Conservation (phyloP, 495 filamentous ascomycete species). For the Lepidopterella palustris region DNA sequence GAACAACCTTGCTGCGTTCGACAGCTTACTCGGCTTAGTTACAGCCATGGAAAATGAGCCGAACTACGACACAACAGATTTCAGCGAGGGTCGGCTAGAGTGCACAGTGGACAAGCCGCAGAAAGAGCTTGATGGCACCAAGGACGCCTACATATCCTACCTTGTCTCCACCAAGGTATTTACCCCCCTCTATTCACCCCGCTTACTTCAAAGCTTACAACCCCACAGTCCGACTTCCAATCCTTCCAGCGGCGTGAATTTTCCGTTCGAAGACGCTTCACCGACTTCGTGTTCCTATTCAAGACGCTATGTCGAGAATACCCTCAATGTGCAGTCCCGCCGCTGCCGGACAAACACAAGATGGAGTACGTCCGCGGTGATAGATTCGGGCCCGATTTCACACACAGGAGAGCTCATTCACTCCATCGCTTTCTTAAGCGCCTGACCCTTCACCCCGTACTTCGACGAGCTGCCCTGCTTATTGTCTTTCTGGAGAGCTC, state of each 20-base stretch:
- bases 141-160: slow-evolving; percentile 95
- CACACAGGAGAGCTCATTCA: slow-evolving; percentile 79
- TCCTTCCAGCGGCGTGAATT: slow-evolving; percentile 77
- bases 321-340: slow-evolving; percentile 85
- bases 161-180: slow-evolving; percentile 82
- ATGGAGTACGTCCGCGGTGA: slow-evolving; percentile 97
- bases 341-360: slow-evolving; percentile 95
- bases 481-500: slow-evolving; percentile 83
- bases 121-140: slow-evolving; percentile 95
- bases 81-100: slow-evolving; percentile 64
- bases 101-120: slow-evolving; percentile 73
- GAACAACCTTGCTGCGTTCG: too few species aligned
- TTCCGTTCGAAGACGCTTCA: slow-evolving; percentile 80
- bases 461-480: slow-evolving; percentile 75
- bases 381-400: slow-evolving; percentile 91
- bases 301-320: slow-evolving; percentile 82
- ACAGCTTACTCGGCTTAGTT: too few species aligned
- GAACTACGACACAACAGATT: slow-evolving; percentile 17
- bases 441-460: slow-evolving; percentile 76
- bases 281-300: slow-evolving; percentile 95
- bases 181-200: slow-evolving; percentile 9
- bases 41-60: too few species aligned
- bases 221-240: slow-evolving; percentile 75
- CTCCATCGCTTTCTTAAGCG: slow-evolving; percentile 87
- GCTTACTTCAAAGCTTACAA: not conserved